Conservation (phyloP, 306 rosid species). For the Carpinus viminea region DNA sequence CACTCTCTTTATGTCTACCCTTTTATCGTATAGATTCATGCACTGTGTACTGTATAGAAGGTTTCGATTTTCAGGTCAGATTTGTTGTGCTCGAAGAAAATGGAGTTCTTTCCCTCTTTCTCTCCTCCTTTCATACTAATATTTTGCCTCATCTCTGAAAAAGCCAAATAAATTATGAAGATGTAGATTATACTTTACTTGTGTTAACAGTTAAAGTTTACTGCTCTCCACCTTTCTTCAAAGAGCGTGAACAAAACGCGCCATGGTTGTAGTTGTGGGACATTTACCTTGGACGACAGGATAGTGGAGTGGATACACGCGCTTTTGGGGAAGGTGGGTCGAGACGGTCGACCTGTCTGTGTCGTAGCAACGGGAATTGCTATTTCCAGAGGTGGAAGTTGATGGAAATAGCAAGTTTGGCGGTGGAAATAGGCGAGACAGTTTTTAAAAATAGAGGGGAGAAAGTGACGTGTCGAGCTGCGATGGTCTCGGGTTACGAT, state of each 20-base stretch:
- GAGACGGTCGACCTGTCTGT: background rate
- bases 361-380: background rate
- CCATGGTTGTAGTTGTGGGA: background rate
- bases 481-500: background rate
- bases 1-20: background rate
- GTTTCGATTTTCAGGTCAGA: conserved; percentile 47
- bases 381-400: background rate
- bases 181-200: background rate
- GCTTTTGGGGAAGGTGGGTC: background rate
- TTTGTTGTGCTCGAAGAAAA: conserved; percentile 29
- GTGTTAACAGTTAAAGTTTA: background rate
- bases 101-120: conserved; percentile 29
- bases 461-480: conserved; percentile 9
- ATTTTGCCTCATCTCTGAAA: conserved; percentile 22
- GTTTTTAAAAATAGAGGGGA: background rate
- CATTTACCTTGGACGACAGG: background rate
- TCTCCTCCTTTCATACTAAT: background rate
- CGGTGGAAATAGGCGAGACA: background rate
- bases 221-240: background rate
- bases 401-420: background rate
- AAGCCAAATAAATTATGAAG: background rate
- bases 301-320: background rate
- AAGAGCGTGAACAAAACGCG: background rate
- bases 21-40: background rate
- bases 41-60: conserved; percentile 8